Percentiles rank a stretch among this genome's conserved stretches.
Evolutionary conservation across 805 yeast genomes (phyloP).

Genomic region (Ogataea paradorogensis): DNA sequence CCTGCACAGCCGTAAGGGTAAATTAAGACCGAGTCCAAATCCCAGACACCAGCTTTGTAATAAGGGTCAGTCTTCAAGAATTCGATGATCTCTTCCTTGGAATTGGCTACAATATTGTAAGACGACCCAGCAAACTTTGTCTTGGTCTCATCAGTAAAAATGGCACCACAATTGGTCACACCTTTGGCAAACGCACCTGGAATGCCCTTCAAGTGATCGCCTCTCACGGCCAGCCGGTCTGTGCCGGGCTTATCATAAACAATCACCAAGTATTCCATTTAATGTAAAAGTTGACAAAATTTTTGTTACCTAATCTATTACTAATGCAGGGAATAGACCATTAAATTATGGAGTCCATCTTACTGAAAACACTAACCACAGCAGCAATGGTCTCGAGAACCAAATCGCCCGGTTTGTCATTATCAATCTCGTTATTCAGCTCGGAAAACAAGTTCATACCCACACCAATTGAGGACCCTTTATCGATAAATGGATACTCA

Average conservation of each 20-base stretch:
- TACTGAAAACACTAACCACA: constrained; percentile 82
- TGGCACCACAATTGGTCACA: constrained; percentile 51
- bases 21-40: constrained; percentile 56
- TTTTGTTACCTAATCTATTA: constrained; percentile 11
- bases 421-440: constrained; percentile 49
- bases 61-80: constrained; percentile 63
- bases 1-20: constrained; percentile 52
- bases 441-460: constrained; percentile 64
- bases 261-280: constrained; percentile 63
- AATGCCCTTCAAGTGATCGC: constrained; percentile 50
- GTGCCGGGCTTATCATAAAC: constrained; percentile 67
- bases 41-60: constrained; percentile 72
- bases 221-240: constrained; percentile 49
- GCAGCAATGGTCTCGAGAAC: constrained; percentile 90
- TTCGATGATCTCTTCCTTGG: constrained; percentile 62
- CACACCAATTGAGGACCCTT: constrained; percentile 59
- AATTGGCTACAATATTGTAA: constrained; percentile 59
- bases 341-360: constrained; percentile 85
- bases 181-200: constrained; percentile 41
- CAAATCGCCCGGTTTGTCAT: constrained; percentile 50
- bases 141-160: constrained; percentile 46
- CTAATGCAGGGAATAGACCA: neutral
- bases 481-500: constrained; percentile 72
- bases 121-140: constrained; percentile 66
- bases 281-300: constrained; percentile 1